These are phyloP conservation scores for Aspergillus coremiiformis DNA, from an alignment of 495 filamentous ascomycete species.

Conservation along the genomic window DNA sequence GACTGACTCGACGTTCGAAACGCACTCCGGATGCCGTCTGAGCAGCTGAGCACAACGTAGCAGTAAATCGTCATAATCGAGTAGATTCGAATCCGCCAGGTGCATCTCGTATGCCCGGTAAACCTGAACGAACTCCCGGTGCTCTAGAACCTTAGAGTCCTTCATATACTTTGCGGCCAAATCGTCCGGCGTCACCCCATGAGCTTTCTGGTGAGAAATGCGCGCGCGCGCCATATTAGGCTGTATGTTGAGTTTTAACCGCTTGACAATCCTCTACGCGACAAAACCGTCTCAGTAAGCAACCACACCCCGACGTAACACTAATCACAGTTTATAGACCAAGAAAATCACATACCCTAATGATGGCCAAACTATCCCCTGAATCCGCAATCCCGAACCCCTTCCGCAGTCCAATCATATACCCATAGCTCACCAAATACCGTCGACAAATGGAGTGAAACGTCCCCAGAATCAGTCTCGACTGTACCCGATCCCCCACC, in stretches of 20 bases:
- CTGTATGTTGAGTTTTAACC: slow-evolving; percentile 60
- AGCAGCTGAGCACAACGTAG: slow-evolving; percentile 79
- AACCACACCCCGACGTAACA: not conserved
- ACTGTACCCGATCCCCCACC: slow-evolving; percentile 69
- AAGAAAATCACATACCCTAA: slow-evolving; percentile 25
- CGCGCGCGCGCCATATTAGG: slow-evolving; percentile 58
- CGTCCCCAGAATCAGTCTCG: slow-evolving; percentile 78
- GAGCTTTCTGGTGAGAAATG: slow-evolving; percentile 83
- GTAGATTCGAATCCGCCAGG: slow-evolving; percentile 66
- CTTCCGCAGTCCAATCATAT: slow-evolving; percentile 70
- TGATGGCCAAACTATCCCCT: slow-evolving; percentile 66
- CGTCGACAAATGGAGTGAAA: slow-evolving; percentile 91
- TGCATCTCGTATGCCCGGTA: slow-evolving; percentile 74
- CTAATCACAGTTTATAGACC: not conserved
- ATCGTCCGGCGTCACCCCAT: slow-evolving; percentile 47
- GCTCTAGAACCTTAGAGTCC: slow-evolving; percentile 47
- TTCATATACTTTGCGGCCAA: slow-evolving; percentile 31
- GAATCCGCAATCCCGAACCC: slow-evolving; percentile 94
- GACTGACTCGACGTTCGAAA: slow-evolving; percentile 83
- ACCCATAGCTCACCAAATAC: slow-evolving; percentile 80
- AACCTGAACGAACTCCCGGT: slow-evolving; percentile 66
- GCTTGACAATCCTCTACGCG: slow-evolving; percentile 66
- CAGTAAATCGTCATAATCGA: slow-evolving; percentile 95
- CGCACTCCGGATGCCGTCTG: slow-evolving; percentile 68
- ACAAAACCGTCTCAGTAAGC: not conserved